Evolutionary conservation across 768 basidiomycete genomes (phyloP), one percentile per base, ranked within the genome.

Genomic region (Rhizopogon vesiculosus): DNA sequence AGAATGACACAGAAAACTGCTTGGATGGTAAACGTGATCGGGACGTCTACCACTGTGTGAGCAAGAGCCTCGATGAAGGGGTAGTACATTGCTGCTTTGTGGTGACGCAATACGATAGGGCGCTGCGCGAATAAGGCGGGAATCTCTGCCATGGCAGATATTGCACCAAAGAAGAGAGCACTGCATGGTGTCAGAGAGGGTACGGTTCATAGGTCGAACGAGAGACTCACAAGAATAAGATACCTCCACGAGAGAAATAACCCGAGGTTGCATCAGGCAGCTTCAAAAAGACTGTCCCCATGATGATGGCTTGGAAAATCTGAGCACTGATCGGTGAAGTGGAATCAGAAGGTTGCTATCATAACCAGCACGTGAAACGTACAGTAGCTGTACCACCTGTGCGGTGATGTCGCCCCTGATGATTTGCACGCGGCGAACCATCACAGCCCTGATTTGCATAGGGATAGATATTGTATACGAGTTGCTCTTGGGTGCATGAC

Each of bases 201-300:
- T 67, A 78, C 76, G 51, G 74, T 76, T 52, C 75, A 70, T 56
- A 15, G 15, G 15, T 19, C 6, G 48, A 49, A 49, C 15, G 35
- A 38, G 19, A 22, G 28, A 70, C 81, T 35, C 65, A 86, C 80
- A 91, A 89, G 78, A 88, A 91, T 18, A 93, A 73, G 22, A 87
- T 76, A 70, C 89, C 85, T 41, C 88, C 89, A 18, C 90, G 81
- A n/a, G 86, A 84, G 52, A 60, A 64, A 53, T 59, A 69, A n/a
- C 54, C 51, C 16, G 43, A 49, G 2, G 80, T 79, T 33, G 61
- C 66, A 40, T 63, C 59, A 0, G 71, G 61, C 25, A 77, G 55
- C 12, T 68, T 65, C 57, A 76, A 74, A 69, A 79, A 83, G 29
- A 79, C 69, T 1, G 73, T 74, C 33, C 66, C 69, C 9, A 56